These are phyloP conservation scores for Penicillium sp. DNA, from an alignment of 2,329 filamentous ascomycete genomes.

Conservation along the genomic window DNA sequence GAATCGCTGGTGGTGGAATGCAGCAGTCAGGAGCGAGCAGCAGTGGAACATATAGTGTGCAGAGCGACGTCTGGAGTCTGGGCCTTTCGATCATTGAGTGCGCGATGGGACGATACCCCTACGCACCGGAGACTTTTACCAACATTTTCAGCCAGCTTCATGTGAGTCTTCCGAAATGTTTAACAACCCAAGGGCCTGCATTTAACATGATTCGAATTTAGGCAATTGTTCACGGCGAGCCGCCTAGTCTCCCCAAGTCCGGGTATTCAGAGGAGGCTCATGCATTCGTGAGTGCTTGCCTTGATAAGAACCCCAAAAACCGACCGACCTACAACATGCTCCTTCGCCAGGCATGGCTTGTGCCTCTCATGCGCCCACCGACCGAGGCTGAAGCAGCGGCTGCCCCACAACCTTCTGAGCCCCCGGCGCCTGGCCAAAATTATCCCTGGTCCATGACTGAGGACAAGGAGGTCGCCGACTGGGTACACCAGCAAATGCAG, in stretches of 20 bases:
- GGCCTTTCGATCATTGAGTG: slow-evolving; percentile 95
- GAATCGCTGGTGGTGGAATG: slow-evolving; percentile 85
- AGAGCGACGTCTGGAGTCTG: slow-evolving; percentile 97
- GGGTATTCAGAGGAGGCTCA: slow-evolving; percentile 79
- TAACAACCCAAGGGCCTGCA: neutral
- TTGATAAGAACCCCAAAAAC: slow-evolving; percentile 89
- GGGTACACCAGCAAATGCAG: slow-evolving; percentile 76
- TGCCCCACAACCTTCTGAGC: slow-evolving; percentile 39
- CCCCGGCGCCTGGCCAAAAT: slow-evolving; percentile 34
- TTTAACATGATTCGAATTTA: slow-evolving; percentile 46
- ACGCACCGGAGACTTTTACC: slow-evolving; percentile 94
- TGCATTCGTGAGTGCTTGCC: slow-evolving; percentile 84
- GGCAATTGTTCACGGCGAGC: slow-evolving; percentile 98
- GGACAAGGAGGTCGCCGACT: slow-evolving; percentile 82
- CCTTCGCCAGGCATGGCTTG: slow-evolving; percentile 86
- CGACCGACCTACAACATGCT: slow-evolving; percentile 94
- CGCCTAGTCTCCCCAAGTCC: slow-evolving; percentile 79
- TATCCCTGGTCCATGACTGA: slow-evolving; percentile 54
- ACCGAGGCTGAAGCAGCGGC: slow-evolving; percentile 64
- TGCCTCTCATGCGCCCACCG: slow-evolving; percentile 73
- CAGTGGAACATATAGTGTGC: slow-evolving; percentile 92
- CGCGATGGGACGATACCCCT: slow-evolving; percentile 91
- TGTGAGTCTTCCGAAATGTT: slow-evolving; percentile 64
- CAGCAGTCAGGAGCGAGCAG: slow-evolving; percentile 70
- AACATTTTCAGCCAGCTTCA: slow-evolving; percentile 98